A percentile compares a stretch with the other conserved stretches of the same genome.
Evolutionary conservation across 208 protist species (phyloP).

Genomic region (Porcisia hertigi): DNA sequence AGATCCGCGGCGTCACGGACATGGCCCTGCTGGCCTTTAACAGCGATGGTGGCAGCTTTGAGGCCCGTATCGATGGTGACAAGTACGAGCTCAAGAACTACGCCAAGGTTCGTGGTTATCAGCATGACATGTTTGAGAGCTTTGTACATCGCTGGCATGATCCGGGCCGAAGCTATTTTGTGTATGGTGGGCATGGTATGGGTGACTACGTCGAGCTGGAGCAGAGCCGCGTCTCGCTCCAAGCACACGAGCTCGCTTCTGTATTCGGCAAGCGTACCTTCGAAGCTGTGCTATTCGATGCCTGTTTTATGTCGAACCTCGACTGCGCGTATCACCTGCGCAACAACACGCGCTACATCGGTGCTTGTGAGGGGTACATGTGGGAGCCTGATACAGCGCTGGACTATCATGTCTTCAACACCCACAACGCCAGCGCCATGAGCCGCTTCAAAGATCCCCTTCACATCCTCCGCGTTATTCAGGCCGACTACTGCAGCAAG

Average conservation of each 20-base stretch:
- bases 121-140: constrained; percentile 69
- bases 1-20: constrained; percentile 70
- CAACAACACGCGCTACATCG: constrained; percentile 83
- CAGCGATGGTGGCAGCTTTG: constrained; percentile 84
- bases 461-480: constrained; percentile 61
- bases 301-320: constrained; percentile 89
- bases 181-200: constrained; percentile 90
- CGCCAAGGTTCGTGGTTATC: constrained; percentile 54
- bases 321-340: constrained; percentile 86
- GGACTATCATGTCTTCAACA: constrained; percentile 86
- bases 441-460: constrained; percentile 66
- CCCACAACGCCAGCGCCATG: constrained; percentile 72
- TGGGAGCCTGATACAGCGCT: constrained; percentile 82
- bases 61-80: constrained; percentile 76
- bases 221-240: constrained; percentile 52
- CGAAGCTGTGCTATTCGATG: constrained; percentile 86
- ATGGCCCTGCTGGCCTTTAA: constrained; percentile 87
- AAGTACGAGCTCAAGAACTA: constrained; percentile 78
- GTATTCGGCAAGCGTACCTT: constrained; percentile 68
- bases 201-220: constrained; percentile 87
- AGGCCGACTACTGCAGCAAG: constrained; percentile 75
- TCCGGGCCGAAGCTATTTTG: constrained; percentile 75
- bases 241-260: constrained; percentile 71
- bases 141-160: constrained; percentile 73
- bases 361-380: constrained; percentile 83